Percentiles rank a stretch among this genome's conserved stretches.
Conservation (phyloP, 257 asterid species). For the Thymus quinquecostatus region DNA sequence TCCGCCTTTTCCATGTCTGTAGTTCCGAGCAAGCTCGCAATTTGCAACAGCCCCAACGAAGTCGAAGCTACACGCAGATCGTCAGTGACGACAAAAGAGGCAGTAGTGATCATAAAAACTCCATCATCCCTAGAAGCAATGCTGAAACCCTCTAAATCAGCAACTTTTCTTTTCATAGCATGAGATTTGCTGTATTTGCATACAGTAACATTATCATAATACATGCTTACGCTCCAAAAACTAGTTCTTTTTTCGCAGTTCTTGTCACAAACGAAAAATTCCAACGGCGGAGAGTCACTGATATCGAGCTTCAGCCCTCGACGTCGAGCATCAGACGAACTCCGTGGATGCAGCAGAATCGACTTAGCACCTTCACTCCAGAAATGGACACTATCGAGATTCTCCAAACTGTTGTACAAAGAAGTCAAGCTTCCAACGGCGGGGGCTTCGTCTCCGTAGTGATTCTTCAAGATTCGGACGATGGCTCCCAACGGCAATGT, state of each 20-base stretch:
- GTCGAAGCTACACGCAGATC: slow-evolving; percentile 26
- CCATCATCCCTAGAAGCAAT: neutral
- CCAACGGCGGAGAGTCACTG: neutral
- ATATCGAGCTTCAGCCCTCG: neutral
- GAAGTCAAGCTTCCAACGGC: slow-evolving; percentile 16
- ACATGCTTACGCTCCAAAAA: neutral
- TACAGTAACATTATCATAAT: neutral
- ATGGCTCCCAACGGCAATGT: slow-evolving; percentile 30
- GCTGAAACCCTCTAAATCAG: too few relatives aligned
- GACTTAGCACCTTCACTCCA: neutral
- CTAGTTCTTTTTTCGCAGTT: too few relatives aligned
- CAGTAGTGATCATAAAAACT: neutral
- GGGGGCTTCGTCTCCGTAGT: slow-evolving; percentile 14
- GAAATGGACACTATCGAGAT: slow-evolving; percentile 14
- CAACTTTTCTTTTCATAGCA: too few relatives aligned
- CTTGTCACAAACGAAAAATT: neutral
- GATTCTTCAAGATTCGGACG: slow-evolving; percentile 1
- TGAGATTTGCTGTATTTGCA: neutral
- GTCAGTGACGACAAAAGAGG: slow-evolving; percentile 30
- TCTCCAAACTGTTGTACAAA: neutral
- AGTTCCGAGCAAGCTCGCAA: slow-evolving; percentile 14
- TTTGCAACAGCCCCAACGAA: slow-evolving; percentile 1
- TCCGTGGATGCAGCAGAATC: slow-evolving; percentile 27
- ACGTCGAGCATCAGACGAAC: neutral
- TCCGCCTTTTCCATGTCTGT: slow-evolving; percentile 7